Evolutionary conservation across 129 eudicot species (phyloP).

Genomic region (Chrysanthemum seticuspe): DNA sequence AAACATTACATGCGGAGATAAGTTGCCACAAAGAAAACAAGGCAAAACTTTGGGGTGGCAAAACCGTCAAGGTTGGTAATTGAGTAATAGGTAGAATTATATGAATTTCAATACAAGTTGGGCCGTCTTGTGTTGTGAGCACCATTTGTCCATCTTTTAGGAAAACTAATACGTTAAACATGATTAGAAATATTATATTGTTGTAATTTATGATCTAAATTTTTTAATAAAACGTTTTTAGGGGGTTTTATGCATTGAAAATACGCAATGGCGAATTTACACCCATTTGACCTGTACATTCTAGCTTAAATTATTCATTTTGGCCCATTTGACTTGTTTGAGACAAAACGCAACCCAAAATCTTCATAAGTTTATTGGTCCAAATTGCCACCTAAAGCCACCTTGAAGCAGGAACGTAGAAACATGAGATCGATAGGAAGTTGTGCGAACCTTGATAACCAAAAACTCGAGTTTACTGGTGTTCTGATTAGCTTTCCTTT

Average conservation of each 20-base stretch:
- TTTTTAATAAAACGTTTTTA: too few relatives aligned
- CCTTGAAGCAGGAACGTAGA: not conserved
- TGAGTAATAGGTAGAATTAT: too few relatives aligned
- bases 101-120: too few relatives aligned
- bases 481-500: conserved; percentile 47
- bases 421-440: conserved; percentile 3
- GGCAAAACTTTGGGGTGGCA: not conserved
- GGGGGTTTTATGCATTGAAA: too few relatives aligned
- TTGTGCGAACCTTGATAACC: conserved; percentile 68
- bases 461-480: conserved; percentile 58
- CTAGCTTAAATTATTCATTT: too few relatives aligned
- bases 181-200: not conserved
- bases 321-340: not conserved
- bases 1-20: conserved; percentile 1
- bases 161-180: not conserved
- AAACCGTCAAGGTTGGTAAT: too few relatives aligned
- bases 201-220: too few relatives aligned
- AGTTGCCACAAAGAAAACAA: conserved; percentile 1
- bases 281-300: too few relatives aligned
- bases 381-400: conserved; percentile 12
- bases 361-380: not conserved
- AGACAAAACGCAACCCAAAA: not conserved
- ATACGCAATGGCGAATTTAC: too few relatives aligned
- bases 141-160: not conserved
- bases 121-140: too few relatives aligned